A percentile compares a stretch with the other conserved stretches of the same genome.
Evolutionary conservation across 306 rosid species (phyloP).

Genomic region (Rubus parviflorus): DNA sequence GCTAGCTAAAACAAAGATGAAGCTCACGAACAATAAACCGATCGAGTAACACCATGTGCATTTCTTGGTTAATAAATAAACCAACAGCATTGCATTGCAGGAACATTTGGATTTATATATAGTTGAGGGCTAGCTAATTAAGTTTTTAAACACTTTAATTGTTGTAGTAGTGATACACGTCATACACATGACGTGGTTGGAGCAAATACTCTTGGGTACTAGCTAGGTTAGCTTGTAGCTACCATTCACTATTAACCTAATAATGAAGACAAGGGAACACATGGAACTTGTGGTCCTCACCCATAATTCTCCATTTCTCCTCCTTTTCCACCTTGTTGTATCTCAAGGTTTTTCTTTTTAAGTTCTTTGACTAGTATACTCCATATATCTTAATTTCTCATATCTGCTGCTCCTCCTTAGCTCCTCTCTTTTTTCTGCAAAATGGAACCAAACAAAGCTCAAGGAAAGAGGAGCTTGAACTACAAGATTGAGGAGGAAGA

Average conservation of each 20-base stretch:
- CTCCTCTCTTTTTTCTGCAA: slow-evolving; percentile 1
- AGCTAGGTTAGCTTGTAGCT: background rate
- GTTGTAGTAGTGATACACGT: no score
- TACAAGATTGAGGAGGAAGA: slow-evolving; percentile 40
- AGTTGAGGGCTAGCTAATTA: background rate
- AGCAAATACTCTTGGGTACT: slow-evolving; percentile 23
- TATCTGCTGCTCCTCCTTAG: background rate
- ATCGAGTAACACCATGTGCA: background rate
- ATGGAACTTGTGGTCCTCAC: slow-evolving; percentile 59
- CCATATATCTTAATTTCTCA: background rate
- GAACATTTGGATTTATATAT: background rate
- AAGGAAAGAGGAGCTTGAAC: slow-evolving; percentile 54
- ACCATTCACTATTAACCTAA: slow-evolving; percentile 36
- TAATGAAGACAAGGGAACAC: slow-evolving; percentile 26
- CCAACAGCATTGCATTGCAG: background rate
- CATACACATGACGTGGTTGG: slow-evolving; percentile 4
- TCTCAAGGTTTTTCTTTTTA: slow-evolving; percentile 6
- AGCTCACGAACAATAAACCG: background rate
- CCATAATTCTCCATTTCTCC: slow-evolving; percentile 14
- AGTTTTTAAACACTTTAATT: background rate
- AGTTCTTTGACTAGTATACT: slow-evolving; percentile 31
- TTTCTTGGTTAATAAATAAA: background rate
- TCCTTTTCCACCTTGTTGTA: slow-evolving; percentile 23
- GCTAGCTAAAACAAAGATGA: background rate
- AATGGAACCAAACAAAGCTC: slow-evolving; percentile 61